Base-by-base conservation (phyloP, 225 moss, liverwort and hornwort species). In the Physcomitrium patens region DNA sequence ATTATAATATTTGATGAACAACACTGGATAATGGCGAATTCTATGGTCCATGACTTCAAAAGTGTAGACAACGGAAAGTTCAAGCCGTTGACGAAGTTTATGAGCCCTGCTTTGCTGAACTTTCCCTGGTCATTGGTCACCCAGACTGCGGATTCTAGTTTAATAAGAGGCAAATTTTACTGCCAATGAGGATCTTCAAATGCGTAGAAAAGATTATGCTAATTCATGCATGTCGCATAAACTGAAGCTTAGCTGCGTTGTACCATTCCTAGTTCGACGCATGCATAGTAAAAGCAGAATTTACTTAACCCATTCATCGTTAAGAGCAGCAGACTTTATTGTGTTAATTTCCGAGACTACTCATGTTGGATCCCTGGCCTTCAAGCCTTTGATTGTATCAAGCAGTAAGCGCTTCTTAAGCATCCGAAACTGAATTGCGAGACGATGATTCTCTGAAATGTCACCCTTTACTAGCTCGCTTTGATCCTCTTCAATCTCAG, bases 391-490 rank as follows among this genome's bases (percentile, higher is more conserved):
- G 19, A 80, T 80, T 42, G 77, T 79, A 31, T 93, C 74, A 1
- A 87, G 69, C 60, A 93, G 58, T 1, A 83, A 56, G 20, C 81
- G 79, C 71, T 93, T 93, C 77, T 91, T 89, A 7, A 78, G 60
- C 23, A 91, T 79, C 46, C 91, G 83, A 59, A 86, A 93, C 61
- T 81, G 77, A 16, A 81, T 76, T 1, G 85, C 83, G 10, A 89
- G 60, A 27, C 83, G 76, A 58, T 74, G 71, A 72, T 81, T 85
- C 49, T 76, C 67, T 7, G 89, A 84, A 22, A 58, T 41, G 57
- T 74, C 80, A 56, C 17, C 76, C 12, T 68, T 83, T 37, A 22
- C 62, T 9, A 93, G 82, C 2, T 76, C 72, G 9, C 16, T 80
- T 76, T 78, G 76, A 64, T 91, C 93, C 60, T 89, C 87, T 68